Evolutionary conservation across 495 filamentous ascomycete species (phyloP), one percentile per base, ranked within the genome.

Genomic region (Mytilinidion resinicola): DNA sequence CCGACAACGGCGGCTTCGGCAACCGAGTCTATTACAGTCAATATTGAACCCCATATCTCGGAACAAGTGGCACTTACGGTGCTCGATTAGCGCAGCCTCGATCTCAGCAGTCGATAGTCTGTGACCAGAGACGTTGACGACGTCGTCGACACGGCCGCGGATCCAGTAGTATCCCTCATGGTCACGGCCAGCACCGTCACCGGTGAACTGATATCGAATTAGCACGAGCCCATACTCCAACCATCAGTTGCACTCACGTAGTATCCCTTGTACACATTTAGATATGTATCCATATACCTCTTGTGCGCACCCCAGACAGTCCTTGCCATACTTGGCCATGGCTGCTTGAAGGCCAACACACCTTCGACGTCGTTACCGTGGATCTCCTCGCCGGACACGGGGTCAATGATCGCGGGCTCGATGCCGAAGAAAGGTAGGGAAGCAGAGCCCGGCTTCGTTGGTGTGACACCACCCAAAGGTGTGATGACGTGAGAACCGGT

Each of bases 131-230:
- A 99, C 93, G 71, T 97, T 99, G 69, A 99, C 92, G 55, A 97
- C 93, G 66, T 99, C 93, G 69, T 99, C 93, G 33, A 97, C 93
- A 76, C 93, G 90, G 49, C 93, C 95, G 56, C 95, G 91, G 73
- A 99, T 97, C 95, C 95, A 97, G 82, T 97, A 97, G 78, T 97
- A 97, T 51, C 93, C 93, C 63, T 99, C 95, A 74, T 96, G 89
- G 72, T 99, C 93, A 67, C 95, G 88, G 61, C 88, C 95, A 56
- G 95, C 93, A 65, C 95, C 95, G 72, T 99, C 93, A 61, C 93
- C 93, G 21, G 95, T 99, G 81, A 97, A 98, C 90, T 96, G 5
- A 56, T 6, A 19, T 17, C 15, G 8, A 4, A 67, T 83, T 57
- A 81, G 71, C 59, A 47, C 19, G 35, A 39, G 20, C 69, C n/a